Conservation (phyloP, 2,329 filamentous ascomycete genomes). For the Thermothelomyces thermophilus region DNA sequence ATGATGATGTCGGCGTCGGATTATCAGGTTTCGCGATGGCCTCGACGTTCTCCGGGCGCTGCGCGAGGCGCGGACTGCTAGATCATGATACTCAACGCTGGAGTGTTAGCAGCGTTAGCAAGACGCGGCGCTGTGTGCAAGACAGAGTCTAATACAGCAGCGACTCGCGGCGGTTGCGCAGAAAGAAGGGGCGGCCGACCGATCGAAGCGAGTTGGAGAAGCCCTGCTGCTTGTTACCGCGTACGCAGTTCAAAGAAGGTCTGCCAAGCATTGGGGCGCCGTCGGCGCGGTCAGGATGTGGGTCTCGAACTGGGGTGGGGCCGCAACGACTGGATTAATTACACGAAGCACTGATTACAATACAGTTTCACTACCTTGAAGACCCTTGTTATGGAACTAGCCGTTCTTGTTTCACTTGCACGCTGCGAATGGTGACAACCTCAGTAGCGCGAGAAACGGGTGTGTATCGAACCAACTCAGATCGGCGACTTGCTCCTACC, state of each 20-base stretch:
- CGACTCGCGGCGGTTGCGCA: neutral
- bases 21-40: slow-evolving; percentile 6
- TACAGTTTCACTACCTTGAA: no score
- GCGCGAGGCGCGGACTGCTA: slow-evolving; percentile 16
- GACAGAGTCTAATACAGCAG: neutral
- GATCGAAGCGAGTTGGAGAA: neutral
- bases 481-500: no score
- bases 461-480: no score
- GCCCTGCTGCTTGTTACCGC: no score
- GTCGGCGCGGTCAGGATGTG: neutral
- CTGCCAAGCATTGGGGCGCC: slow-evolving; percentile 6
- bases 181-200: neutral
- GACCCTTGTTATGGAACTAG: no score
- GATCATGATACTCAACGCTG: slow-evolving; percentile 18
- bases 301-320: no score
- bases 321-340: no score
- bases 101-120: no score
- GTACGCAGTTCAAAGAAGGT: neutral
- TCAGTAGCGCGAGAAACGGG: no score
- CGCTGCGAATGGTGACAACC: no score
- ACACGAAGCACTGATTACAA: no score
- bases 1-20: slow-evolving; percentile 14
- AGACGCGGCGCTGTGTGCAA: neutral
- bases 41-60: slow-evolving; percentile 17
- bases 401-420: no score